Percentiles rank a stretch among this genome's conserved stretches.
phyloP scores from a whole-genome alignment of 2,329 filamentous ascomycete species.

The Coniochaeta prunicola region DNA sequence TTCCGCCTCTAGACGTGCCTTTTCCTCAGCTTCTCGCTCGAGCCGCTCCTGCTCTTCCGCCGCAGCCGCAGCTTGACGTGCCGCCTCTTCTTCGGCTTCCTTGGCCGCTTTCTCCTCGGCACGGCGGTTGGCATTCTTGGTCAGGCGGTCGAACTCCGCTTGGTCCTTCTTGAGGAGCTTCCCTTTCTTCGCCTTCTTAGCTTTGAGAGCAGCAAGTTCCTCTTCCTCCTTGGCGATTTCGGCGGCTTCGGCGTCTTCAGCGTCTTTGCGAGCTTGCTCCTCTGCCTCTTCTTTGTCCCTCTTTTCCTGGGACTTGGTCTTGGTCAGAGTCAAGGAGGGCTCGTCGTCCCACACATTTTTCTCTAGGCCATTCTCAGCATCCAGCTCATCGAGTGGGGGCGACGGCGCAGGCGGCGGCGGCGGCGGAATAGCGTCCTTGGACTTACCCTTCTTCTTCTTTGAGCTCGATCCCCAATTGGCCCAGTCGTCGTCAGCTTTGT shows the following conservation, averaged over 20 bases:
- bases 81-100: conserved; percentile 14
- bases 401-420: conserved; percentile 40
- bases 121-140: conserved; percentile 24
- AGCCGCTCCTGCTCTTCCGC: conserved; percentile 3
- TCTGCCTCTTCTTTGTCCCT: conserved; percentile 26
- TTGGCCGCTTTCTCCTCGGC: conserved; percentile 16
- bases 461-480: conserved; percentile 33
- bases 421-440: conserved; percentile 27
- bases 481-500: conserved; percentile 21
- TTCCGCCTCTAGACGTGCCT: conserved; percentile 17
- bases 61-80: conserved; percentile 1
- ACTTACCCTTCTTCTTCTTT: conserved; percentile 35
- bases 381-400: conserved; percentile 37
- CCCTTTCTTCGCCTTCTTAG: conserved; percentile 42
- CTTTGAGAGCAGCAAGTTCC: conserved; percentile 32
- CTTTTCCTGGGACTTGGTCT: conserved; percentile 19
- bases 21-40: conserved; percentile 11
- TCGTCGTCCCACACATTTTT: conserved; percentile 29
- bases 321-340: neutral
- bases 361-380: conserved; percentile 15
- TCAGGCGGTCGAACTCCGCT: conserved; percentile 32
- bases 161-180: conserved; percentile 37
- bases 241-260: conserved; percentile 14
- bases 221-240: conserved; percentile 21
- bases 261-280: conserved; percentile 13